Base-by-base conservation (phyloP, 805 yeast species). In the Ogataea nitratoaversa region DNA sequence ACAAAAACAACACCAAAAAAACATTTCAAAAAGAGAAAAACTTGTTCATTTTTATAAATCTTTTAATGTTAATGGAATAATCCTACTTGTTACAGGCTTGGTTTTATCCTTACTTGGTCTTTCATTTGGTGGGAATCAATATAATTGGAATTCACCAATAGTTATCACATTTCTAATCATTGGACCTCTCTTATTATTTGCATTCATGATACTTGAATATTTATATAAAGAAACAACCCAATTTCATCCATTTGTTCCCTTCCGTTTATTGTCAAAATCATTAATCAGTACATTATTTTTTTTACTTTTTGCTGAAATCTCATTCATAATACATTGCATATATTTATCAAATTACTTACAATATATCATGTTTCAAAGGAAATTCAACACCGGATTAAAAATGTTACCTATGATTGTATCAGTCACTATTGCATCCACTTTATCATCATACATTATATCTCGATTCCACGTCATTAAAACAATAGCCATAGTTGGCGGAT, bases 101-200 rank as follows among this genome's bases (percentile, higher is more conserved):
- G 72, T 76, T 2, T 50, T 78, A 24, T 42, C 76, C 2, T 59
- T 79, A 39, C 56, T 79, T 24, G 84, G 71, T 0, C 56, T 80
- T 22, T 70, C 82, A 0, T 71, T 78, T 49, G 84, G 84, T 48
- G 84, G 84, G 3, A 46, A 44, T 16, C 79, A 69, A 25, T 69
- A 58, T 49, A 59, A 74, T 1, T 81, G 86, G 86, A 53, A 60
- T 2, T 71, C 81, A 0, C 74, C 75, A n/a, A 68, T 74, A 4
- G 74, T 76, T 3, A 70, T 80, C 6, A 48, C 59, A 9, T 71
- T 72, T 38, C 68, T 79, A 37, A 57, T 73, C 8, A 30, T 78
- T 27, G 79, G 82, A 8, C 68, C 70, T 1, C 13, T 67, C 2
- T 41, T 69, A 2, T 29, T 67, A 5, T 44, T 63, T 8, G 46